Percentiles rank a stretch among this genome's conserved stretches.
Conservation (phyloP, 2,329 filamentous ascomycete genomes). For the Colletotrichum sansevieriae region DNA sequence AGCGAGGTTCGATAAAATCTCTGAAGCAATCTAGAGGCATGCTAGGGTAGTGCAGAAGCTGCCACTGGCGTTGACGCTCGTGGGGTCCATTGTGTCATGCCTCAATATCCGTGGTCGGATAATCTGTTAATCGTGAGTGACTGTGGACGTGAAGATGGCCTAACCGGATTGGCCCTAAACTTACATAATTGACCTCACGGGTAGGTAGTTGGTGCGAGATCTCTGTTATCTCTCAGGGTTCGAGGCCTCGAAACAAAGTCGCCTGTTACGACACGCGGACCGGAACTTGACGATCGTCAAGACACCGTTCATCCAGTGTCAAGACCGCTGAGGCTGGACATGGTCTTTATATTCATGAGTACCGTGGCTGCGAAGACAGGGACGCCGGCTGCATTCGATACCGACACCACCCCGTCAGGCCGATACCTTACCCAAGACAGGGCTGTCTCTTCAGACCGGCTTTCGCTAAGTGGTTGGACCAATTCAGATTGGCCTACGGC, state of each 20-base stretch:
- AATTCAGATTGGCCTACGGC: background rate
- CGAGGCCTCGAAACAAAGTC: background rate
- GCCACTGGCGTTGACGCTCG: constrained; percentile 2
- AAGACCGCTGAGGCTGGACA: background rate
- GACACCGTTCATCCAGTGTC: constrained; percentile 17
- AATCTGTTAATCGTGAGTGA: background rate
- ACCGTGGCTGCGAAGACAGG: background rate
- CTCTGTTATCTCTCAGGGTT: background rate
- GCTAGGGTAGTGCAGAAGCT: constrained; percentile 45
- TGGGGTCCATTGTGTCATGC: constrained; percentile 24
- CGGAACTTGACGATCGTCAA: background rate
- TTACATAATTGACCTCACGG: background rate
- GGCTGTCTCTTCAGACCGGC: background rate
- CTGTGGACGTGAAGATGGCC: background rate
- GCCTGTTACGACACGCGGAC: background rate
- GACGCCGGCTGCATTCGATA: background rate
- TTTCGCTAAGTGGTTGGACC: background rate
- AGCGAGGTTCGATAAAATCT: constrained; percentile 46
- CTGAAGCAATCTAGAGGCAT: constrained; percentile 48
- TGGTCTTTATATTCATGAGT: constrained; percentile 14
- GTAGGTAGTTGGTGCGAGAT: background rate
- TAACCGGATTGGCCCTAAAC: background rate
- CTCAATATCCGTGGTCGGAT: background rate
- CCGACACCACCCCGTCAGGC: too few species aligned
- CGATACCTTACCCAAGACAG: background rate